phyloP scores from a whole-genome alignment of 2,329 filamentous ascomycete genomes.

The Sphaerostilbella broomeana region DNA sequence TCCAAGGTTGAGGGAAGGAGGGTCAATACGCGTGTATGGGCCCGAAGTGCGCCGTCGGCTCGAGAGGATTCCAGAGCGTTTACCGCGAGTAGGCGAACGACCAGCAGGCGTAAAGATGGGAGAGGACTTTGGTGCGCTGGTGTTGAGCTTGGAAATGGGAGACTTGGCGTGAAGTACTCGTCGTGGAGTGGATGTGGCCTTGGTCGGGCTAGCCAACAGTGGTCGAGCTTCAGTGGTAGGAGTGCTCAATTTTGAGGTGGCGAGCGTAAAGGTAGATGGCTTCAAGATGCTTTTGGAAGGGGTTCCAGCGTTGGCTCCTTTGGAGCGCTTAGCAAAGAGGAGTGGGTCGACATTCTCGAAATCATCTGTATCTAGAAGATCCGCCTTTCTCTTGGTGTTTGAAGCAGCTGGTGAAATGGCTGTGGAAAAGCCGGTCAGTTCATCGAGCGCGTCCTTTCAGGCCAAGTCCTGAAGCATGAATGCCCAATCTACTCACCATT shows the following conservation, averaged over 20 bases:
- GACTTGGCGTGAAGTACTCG: conserved; percentile 48
- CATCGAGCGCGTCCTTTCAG: background rate
- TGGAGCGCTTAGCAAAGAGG: conserved; percentile 53
- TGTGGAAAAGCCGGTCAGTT: too few species aligned
- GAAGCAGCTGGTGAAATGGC: conserved; percentile 32
- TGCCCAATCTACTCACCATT: conserved; percentile 47
- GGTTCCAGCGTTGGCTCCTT: conserved; percentile 37
- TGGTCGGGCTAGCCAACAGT: conserved; percentile 26
- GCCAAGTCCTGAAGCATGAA: background rate
- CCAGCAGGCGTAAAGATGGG: conserved; percentile 65
- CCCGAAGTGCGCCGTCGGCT: conserved; percentile 60
- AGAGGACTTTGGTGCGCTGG: conserved; percentile 39
- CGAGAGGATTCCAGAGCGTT: conserved; percentile 61
- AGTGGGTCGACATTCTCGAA: conserved; percentile 57
- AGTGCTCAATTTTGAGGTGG: conserved; percentile 33
- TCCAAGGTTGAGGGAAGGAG: conserved; percentile 52
- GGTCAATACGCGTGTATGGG: conserved; percentile 62
- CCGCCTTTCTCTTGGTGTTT: conserved; percentile 49
- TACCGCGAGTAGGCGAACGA: conserved; percentile 68
- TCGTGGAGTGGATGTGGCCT: conserved; percentile 28
- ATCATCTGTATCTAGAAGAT: conserved; percentile 45
- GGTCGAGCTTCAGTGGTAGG: conserved; percentile 27
- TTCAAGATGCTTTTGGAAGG: conserved; percentile 43
- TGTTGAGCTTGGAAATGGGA: conserved; percentile 41
- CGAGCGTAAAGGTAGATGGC: conserved; percentile 40